Evolutionary conservation across 768 basidiomycete genomes (phyloP), one percentile per base, ranked within the genome.

Genomic region (Hirschioporus abietinus): DNA sequence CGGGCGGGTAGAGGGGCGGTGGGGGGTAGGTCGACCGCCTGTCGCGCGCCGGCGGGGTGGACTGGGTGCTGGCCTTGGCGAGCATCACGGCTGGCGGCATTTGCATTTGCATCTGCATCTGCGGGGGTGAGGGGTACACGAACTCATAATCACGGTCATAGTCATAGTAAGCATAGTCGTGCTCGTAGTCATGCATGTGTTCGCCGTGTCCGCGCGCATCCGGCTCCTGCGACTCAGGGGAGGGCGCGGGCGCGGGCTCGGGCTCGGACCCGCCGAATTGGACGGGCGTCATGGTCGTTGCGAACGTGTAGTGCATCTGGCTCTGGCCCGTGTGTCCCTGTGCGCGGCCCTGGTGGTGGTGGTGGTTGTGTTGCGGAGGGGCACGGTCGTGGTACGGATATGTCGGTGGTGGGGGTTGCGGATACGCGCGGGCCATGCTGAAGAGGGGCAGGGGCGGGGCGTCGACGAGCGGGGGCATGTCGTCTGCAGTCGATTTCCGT

Each of bases 231-330:
- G n/a, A n/a, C n/a, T n/a, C n/a, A 30, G 30, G 30, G 8, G 30
- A 30, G 30, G 2, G 30, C 30, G 58, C 58, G 9, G 58, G 25
- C n/a, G 2, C 60, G 60, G 60, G 17, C 23, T 3, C 30, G 17
- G 30, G 24, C 23, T 61, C 60, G 15, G 23, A 12, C 6, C 60
- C 30, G 15, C 60, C 75, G 76, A 81, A 84, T 42, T 82, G 82
- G 72, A 83, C 79, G 62, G 86, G 83, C 5, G 83, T 82, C 80
- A 86, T 85, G 72, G 86, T 83, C 27, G 83, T 79, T 72, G 83
- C 83, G 76, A 89, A 88, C n/a, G 87, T 88, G 76, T 84, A 87
- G 58, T 81, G 83, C 80, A 76, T 75, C 82, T 82, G 34, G 70
- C 9, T 76, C 78, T n/a, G n/a, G n/a, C n/a, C n/a, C n/a, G n/a